Evolutionary conservation across 352 stramenopile species (phyloP).

Genomic region (Pythium coloratum): DNA sequence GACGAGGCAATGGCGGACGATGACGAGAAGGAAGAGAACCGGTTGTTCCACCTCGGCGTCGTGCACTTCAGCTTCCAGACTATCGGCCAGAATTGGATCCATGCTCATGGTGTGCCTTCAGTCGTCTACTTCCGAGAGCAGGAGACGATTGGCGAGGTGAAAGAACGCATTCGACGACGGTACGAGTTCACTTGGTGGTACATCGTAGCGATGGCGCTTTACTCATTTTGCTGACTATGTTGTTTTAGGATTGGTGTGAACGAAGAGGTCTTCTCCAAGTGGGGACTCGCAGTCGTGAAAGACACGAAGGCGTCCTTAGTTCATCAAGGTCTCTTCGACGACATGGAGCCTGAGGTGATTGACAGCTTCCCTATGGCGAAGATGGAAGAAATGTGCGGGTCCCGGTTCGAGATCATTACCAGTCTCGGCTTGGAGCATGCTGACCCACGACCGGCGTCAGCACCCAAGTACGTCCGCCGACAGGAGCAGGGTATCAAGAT

Average conservation of each 20-base stretch:
- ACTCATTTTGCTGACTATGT: constrained; percentile 21
- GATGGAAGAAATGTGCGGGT: constrained; percentile 59
- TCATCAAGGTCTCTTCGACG: constrained; percentile 45
- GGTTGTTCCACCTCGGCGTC: constrained; percentile 52
- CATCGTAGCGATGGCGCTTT: constrained; percentile 2
- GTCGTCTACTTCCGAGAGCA: constrained; percentile 61
- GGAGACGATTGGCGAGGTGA: constrained; percentile 69
- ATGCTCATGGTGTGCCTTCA: constrained; percentile 68
- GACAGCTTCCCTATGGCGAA: constrained; percentile 59
- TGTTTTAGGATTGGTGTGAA: constrained; percentile 64
- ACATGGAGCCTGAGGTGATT: constrained; percentile 57
- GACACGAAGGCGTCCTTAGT: constrained; percentile 70
- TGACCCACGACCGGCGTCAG: constrained; percentile 42
- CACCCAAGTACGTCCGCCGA: constrained; percentile 40
- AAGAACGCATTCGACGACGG: constrained; percentile 59
- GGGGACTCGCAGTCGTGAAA: constrained; percentile 76
- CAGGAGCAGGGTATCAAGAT: constrained; percentile 86
- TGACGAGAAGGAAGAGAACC: constrained; percentile 26
- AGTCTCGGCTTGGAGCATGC: constrained; percentile 75
- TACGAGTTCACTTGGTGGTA: constrained; percentile 9
- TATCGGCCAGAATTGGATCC: constrained; percentile 62
- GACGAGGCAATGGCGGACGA: not conserved
- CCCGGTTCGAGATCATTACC: constrained; percentile 50
- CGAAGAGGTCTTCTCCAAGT: constrained; percentile 62
- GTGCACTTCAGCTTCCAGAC: constrained; percentile 77